These are phyloP conservation scores for Phymatotrichopsis omnivora DNA, from an alignment of 2,329 filamentous ascomycete species.

Conservation along the genomic window DNA sequence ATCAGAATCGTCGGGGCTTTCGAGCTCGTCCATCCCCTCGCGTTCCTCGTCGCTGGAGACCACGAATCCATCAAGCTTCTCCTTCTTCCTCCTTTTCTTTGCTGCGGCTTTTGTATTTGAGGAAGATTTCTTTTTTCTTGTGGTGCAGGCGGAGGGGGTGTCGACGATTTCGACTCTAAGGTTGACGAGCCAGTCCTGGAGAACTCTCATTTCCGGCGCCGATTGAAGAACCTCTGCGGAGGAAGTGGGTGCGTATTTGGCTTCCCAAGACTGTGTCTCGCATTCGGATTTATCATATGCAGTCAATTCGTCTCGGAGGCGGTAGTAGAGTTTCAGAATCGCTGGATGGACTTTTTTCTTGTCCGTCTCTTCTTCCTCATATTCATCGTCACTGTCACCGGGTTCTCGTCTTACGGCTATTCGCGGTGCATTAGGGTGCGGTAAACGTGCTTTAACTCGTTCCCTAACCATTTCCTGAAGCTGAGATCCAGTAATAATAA, in stretches of 20 bases:
- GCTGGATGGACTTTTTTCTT: slow-evolving; percentile 44
- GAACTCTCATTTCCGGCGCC: slow-evolving; percentile 56
- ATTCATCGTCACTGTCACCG: slow-evolving; percentile 22
- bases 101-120: slow-evolving; percentile 23
- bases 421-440: slow-evolving; percentile 21
- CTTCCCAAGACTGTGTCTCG: slow-evolving; percentile 62
- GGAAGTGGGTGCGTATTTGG: slow-evolving; percentile 69
- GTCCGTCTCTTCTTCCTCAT: not conserved
- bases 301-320: slow-evolving; percentile 53
- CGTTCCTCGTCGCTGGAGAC: slow-evolving; percentile 68
- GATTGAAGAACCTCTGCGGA: slow-evolving; percentile 66
- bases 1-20: slow-evolving; percentile 47
- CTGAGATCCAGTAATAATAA: slow-evolving; percentile 31
- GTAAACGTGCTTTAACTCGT: slow-evolving; percentile 18
- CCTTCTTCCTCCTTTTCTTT: slow-evolving; percentile 53
- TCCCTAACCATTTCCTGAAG: slow-evolving; percentile 36
- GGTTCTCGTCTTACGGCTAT: not conserved
- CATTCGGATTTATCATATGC: slow-evolving; percentile 72
- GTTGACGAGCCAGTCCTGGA: slow-evolving; percentile 71
- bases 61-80: slow-evolving; percentile 64
- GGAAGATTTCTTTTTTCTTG: slow-evolving; percentile 28
- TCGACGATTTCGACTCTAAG: slow-evolving; percentile 64
- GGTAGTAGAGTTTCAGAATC: slow-evolving; percentile 48
- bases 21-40: slow-evolving; percentile 57
- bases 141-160: slow-evolving; percentile 33